A percentile compares a stretch with the other conserved stretches of the same genome.
Conservation (phyloP, 768 basidiomycete species). For the Lactarius akahatsu region DNA sequence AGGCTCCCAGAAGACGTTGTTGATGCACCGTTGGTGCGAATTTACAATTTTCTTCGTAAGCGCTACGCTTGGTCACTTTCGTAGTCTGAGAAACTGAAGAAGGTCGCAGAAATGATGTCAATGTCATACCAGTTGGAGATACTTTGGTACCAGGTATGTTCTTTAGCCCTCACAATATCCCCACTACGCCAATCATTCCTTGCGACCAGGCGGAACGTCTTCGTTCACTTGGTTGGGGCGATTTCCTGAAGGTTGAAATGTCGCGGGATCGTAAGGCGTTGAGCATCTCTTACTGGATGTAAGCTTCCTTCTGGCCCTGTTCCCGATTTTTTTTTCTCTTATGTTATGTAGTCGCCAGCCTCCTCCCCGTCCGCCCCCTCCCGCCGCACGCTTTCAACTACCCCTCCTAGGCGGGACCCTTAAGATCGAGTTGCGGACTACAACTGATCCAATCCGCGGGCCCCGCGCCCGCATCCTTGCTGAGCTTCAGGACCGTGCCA, state of each 20-base stretch:
- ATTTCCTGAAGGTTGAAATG: constrained; percentile 71
- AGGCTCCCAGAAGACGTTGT: constrained; percentile 59
- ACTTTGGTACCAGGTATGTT: constrained; percentile 68
- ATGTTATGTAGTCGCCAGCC: constrained; percentile 39
- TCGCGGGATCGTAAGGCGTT: constrained; percentile 65
- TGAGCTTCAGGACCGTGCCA: constrained; percentile 62
- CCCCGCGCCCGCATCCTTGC: constrained; percentile 56
- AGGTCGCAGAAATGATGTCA: constrained; percentile 76
- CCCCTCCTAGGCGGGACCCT: constrained; percentile 70
- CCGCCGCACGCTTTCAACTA: constrained; percentile 43
- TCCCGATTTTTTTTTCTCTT: constrained; percentile 12
- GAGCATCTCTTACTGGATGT: constrained; percentile 88
- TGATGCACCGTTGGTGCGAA: constrained; percentile 80
- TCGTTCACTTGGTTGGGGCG: constrained; percentile 83
- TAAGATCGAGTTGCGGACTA: constrained; percentile 66
- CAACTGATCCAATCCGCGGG: constrained; percentile 51
- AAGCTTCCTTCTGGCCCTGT: constrained; percentile 25
- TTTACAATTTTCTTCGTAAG: constrained; percentile 90
- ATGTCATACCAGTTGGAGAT: constrained; percentile 92
- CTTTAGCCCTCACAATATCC: background rate
- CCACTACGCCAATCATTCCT: constrained; percentile 6
- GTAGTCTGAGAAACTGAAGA: constrained; percentile 20
- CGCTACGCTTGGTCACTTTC: constrained; percentile 13
- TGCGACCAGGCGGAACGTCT: constrained; percentile 60
- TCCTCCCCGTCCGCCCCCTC: constrained; percentile 34